A percentile compares a stretch with the other conserved stretches of the same genome.
phyloP scores from a whole-genome alignment of 345 rosid genomes.

The Fremontodendron californicum region DNA sequence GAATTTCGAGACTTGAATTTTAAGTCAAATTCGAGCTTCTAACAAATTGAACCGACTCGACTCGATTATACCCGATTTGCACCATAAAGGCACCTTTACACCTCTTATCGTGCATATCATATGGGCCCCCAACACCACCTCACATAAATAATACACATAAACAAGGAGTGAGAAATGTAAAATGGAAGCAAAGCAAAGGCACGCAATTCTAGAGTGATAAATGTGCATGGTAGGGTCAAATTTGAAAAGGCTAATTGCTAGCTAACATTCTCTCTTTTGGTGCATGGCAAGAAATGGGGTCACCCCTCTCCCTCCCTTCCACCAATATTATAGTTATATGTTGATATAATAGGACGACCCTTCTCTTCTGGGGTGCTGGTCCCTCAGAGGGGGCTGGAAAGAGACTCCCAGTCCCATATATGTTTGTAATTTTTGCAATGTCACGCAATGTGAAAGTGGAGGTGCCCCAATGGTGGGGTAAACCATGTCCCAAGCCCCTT shows the following conservation, averaged over 20 bases:
- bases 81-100: no score
- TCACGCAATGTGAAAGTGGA: conserved; percentile 32
- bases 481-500: conserved; percentile 12
- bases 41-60: no score
- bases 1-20: no score
- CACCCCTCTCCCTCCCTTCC: not conserved
- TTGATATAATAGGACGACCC: no score
- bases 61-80: no score
- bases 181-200: conserved; percentile 29
- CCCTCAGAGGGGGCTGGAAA: not conserved
- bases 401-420: not conserved
- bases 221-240: conserved; percentile 35
- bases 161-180: conserved; percentile 36
- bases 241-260: not conserved
- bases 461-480: conserved; percentile 18
- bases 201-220: conserved; percentile 36
- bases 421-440: conserved; percentile 22
- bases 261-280: conserved; percentile 31
- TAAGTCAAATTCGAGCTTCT: no score
- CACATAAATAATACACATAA: not conserved
- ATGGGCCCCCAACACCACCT: not conserved
- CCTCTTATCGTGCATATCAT: conserved; percentile 33
- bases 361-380: no score
- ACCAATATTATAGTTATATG: no score
- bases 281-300: conserved; percentile 49